Evolutionary conservation across 2,329 filamentous ascomycete species (phyloP).

Genomic region (Rhynchosporium graminicola): DNA sequence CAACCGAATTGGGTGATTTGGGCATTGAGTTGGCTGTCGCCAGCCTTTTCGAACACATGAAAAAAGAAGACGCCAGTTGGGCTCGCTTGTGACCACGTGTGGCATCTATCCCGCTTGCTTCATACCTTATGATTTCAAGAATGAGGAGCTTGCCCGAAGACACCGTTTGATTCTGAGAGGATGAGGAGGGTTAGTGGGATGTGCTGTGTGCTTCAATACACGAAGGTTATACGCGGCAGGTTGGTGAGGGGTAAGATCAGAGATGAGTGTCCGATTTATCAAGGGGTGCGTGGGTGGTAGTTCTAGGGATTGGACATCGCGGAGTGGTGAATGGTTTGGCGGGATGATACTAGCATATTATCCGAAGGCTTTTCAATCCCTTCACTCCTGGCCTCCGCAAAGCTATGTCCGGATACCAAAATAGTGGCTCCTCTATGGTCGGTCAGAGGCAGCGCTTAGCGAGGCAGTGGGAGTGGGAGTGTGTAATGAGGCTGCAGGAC

Average conservation of each 20-base stretch:
- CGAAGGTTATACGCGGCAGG: conserved; percentile 84
- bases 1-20: conserved; percentile 46
- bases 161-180: too few species aligned
- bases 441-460: too few species aligned
- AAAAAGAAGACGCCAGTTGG: conserved; percentile 69
- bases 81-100: conserved; percentile 81
- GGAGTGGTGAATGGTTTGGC: too few species aligned
- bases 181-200: conserved; percentile 42
- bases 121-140: conserved; percentile 39
- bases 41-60: conserved; percentile 61
- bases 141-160: conserved; percentile 17
- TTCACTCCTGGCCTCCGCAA: too few species aligned
- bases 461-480: too few species aligned
- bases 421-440: too few species aligned
- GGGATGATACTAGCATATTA: too few species aligned
- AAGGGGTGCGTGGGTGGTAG: background rate
- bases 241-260: conserved; percentile 70
- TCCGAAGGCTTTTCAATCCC: too few species aligned
- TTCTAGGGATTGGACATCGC: too few species aligned
- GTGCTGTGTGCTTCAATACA: conserved; percentile 63
- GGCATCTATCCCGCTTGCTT: conserved; percentile 73
- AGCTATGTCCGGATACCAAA: too few species aligned
- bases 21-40: conserved; percentile 58
- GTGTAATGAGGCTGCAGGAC: too few species aligned
- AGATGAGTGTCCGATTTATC: conserved; percentile 64